phyloP scores from a whole-genome alignment of 225 moss, liverwort and hornwort genomes.

The Lunularia cruciata region DNA sequence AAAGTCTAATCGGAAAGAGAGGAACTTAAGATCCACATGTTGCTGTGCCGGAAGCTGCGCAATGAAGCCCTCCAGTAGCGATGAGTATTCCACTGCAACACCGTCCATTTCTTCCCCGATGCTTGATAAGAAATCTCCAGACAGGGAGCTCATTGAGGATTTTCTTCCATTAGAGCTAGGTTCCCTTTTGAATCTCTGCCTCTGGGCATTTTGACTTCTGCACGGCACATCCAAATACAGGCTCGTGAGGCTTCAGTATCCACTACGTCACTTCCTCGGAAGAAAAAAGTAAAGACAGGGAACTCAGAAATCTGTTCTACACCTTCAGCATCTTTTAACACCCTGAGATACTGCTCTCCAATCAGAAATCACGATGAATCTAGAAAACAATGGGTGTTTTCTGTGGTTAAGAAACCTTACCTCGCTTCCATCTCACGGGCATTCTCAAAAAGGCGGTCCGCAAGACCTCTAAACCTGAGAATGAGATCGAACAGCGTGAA shows the following conservation, averaged over 20 bases:
- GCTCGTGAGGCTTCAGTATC: too few species aligned
- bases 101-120: constrained; percentile 99
- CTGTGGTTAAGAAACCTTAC: constrained; percentile 29
- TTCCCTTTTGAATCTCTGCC: constrained; percentile 62
- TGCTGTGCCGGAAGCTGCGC: constrained; percentile 94
- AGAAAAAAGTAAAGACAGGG: too few species aligned
- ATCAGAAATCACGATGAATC: not conserved
- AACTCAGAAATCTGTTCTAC: not conserved
- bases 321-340: not conserved
- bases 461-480: constrained; percentile 89
- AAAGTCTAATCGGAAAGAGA: constrained; percentile 95
- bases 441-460: constrained; percentile 93
- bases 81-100: constrained; percentile 90
- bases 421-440: constrained; percentile 94
- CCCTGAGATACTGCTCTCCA: not conserved
- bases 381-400: not conserved
- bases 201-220: constrained; percentile 69
- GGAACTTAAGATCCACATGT: constrained; percentile 96
- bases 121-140: constrained; percentile 75
- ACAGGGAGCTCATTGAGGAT: constrained; percentile 57
- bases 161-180: constrained; percentile 52
- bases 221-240: not conserved
- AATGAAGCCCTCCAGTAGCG: constrained; percentile 85
- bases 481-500: constrained; percentile 96
- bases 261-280: not conserved